Evolutionary conservation across 768 basidiomycete genomes (phyloP).

Genomic region (Boletus edulis): DNA sequence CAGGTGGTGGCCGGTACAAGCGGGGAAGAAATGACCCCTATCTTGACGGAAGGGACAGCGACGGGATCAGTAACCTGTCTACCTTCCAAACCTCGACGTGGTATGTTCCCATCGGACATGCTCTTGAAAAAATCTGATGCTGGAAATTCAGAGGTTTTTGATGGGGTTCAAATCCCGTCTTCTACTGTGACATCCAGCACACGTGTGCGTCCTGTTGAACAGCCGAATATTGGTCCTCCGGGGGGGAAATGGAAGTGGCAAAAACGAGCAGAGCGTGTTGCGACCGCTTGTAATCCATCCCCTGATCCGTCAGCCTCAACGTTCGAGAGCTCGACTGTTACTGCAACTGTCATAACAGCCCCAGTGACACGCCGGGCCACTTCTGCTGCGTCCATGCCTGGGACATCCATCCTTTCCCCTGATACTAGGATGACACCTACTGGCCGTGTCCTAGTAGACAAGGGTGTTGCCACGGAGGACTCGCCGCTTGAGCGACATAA

Average conservation of each 20-base stretch:
- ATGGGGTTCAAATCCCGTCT: background rate
- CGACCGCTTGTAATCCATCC: background rate
- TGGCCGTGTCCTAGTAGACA: too few relatives aligned
- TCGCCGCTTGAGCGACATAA: too few relatives aligned
- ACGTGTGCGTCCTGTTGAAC: background rate
- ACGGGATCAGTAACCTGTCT: background rate
- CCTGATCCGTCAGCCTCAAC: background rate
- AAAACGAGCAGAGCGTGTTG: background rate
- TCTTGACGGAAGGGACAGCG: background rate
- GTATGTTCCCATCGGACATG: background rate
- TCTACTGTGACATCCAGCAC: background rate
- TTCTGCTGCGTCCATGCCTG: background rate
- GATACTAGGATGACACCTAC: too few relatives aligned
- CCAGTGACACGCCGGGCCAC: background rate
- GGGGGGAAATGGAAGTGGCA: background rate
- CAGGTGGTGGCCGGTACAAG: background rate
- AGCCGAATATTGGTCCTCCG: background rate
- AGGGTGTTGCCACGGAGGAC: too few relatives aligned
- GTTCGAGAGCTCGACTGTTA: background rate
- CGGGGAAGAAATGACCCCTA: background rate
- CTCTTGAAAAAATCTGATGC: too few relatives aligned
- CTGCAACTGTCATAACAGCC: background rate
- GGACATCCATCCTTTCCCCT: too few relatives aligned
- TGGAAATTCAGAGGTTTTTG: too few relatives aligned
- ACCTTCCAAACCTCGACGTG: background rate